Conservation (phyloP, 257 asterid genomes). For the Fraxinus cuspidata region DNA sequence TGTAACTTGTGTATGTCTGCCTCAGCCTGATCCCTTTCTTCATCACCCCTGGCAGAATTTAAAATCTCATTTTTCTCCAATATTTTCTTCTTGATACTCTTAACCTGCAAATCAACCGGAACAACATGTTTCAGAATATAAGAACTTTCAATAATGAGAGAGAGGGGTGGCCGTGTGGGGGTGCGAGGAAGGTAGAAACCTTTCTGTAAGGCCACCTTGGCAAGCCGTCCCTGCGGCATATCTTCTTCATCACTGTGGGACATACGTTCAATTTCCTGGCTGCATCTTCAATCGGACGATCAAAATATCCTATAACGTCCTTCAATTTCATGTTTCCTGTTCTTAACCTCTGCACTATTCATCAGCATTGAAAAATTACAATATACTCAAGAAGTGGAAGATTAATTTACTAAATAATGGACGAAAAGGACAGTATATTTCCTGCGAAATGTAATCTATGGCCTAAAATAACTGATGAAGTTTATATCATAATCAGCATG, state of each 20-base stretch:
- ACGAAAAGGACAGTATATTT: no score
- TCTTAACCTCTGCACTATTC: conserved; percentile 69
- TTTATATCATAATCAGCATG: no score
- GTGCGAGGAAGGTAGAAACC: conserved; percentile 30
- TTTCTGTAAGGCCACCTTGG: conserved; percentile 81
- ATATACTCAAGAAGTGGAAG: not conserved
- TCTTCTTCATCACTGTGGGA: conserved; percentile 81
- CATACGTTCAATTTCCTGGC: conserved; percentile 65
- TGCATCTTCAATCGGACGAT: conserved; percentile 62
- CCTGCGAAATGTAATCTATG: no score
- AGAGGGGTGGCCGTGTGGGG: conserved; percentile 17
- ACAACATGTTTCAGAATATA: not conserved
- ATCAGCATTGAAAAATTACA: not conserved
- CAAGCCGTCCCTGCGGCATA: conserved; percentile 72
- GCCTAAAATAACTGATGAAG: no score
- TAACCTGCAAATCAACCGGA: conserved; percentile 46
- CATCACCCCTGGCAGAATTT: conserved; percentile 21
- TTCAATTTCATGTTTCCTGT: conserved; percentile 61
- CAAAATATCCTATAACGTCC: conserved; percentile 54
- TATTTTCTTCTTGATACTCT: conserved; percentile 56
- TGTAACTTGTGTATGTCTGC: conserved; percentile 43
- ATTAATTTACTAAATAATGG: no score
- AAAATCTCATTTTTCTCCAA: conserved; percentile 29
- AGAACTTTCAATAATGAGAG: not conserved
- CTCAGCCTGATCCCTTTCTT: conserved; percentile 37